Base-by-base conservation (phyloP, 2,329 filamentous ascomycete genomes). In the Hypomyces rosellus region DNA sequence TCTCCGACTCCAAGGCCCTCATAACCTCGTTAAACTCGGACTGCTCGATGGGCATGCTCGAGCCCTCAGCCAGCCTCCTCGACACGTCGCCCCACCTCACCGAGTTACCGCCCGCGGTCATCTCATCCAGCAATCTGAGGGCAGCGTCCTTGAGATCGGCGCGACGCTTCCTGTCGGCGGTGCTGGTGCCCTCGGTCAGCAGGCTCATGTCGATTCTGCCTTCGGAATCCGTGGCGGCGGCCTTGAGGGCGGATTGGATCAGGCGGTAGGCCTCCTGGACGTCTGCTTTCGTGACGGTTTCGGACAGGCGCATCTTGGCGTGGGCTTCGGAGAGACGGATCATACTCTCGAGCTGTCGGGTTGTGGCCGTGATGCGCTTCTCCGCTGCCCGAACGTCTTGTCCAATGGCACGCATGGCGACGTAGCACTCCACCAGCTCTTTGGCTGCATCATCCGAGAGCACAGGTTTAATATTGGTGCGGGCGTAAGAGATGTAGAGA, bases 151-250 rank as follows among this genome's bases (percentile, higher is more conserved):
- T 95, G 62, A 99, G 73, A 65, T 96, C 91, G 37, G 86, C 84
- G 64, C 85, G 87, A 56, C 89, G 77, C 64, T 88, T 84, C 46
- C 93, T 78, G 67, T 97, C 93, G n/a, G 84, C 84, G 1, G 89
- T 84, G 59, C 86, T 90, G 2, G 89, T 95, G n/a, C 93, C 93
- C 64, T 97, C 93, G 0, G 91, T 96, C 55, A 99, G 75, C 45
- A 99, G 75, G 50, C 88, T 87, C 93, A 99, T 97, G 65, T 99
- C 93, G 62, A 99, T 97, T 51, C 96, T 78, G 49, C 93, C 93
- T 60, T 95, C 79, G 0, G 89, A 74, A 65, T 99, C 95, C 0
- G 95, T 99, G n/a, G 93, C 93, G 0, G 92, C 89, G 57, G 95
- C 95, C 76, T 97, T 97, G 63, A 99, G 82, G 1, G 95, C 93